Evolutionary conservation across 176 grass and related monocot genomes (phyloP).

Genomic region (Musa beccarii): DNA sequence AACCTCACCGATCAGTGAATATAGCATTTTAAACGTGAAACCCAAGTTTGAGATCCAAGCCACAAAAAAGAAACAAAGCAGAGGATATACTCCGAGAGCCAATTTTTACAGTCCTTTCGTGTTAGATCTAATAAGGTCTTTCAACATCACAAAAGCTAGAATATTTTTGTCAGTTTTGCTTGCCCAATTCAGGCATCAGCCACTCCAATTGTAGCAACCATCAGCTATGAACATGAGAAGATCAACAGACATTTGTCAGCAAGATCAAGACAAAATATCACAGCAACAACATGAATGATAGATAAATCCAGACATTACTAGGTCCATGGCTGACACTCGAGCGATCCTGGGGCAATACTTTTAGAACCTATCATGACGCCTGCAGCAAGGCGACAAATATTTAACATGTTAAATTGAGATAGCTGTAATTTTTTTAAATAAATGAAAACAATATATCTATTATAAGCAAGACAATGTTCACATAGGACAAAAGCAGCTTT

Average conservation of each 20-base stretch:
- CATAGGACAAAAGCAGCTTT: neutral
- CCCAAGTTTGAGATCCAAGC: too few relatives aligned
- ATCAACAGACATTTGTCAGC: neutral
- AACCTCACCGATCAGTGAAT: too few relatives aligned
- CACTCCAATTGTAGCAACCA: neutral
- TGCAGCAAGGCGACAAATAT: neutral
- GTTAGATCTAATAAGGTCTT: neutral
- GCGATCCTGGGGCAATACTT: neutral
- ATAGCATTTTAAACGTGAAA: too few relatives aligned
- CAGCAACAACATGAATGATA: neutral
- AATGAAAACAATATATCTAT: neutral
- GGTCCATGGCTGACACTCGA: neutral
- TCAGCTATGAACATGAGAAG: neutral
- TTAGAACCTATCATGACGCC: conserved; percentile 4
- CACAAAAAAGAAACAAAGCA: too few relatives aligned
- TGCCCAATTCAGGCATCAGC: neutral
- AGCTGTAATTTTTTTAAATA: neutral
- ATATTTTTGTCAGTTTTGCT: neutral
- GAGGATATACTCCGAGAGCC: too few relatives aligned
- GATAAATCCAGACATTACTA: neutral
- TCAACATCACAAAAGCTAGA: neutral
- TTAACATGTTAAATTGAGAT: neutral
- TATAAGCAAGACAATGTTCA: too few relatives aligned
- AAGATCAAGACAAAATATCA: neutral
- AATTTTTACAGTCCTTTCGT: neutral